Evolutionary conservation across 2,329 filamentous ascomycete species (phyloP), one percentile per base, ranked within the genome.

Genomic region (Curvularia verruculosa): DNA sequence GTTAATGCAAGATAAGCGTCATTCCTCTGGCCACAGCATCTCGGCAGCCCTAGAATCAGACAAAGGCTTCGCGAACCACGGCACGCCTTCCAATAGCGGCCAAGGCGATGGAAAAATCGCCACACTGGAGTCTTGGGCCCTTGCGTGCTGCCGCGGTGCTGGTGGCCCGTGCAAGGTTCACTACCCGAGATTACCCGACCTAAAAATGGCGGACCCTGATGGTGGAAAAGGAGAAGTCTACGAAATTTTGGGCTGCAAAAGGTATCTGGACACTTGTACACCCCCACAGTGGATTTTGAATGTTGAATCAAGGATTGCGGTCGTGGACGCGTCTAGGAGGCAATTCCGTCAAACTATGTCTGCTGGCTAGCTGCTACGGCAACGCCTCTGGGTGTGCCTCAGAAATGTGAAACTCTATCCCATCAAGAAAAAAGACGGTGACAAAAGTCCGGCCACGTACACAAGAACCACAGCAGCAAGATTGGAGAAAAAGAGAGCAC

Each of bases 231-330:
- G 54, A 57, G 57, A 59, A 53, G 44, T 26, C n/a, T 49, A 40
- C 31, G 50, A 57, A 37, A 54, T 45, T 53, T n/a, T 54, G 50
- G 37, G 52, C 59, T 65, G 49, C 50, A 67, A 63, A 52, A 56
- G 56, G 64, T 58, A 63, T 65, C 60, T 69, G 62, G 50, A 63
- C 65, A 64, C 61, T 61, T 63, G 62, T 59, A 49, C 61, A 58
- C 57, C 50, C 58, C 64, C 66, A 65, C 59, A 62, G 49, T 52
- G 63, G 56, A 45, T 60, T 51, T 56, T 58, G 26, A 56, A 50
- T 51, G 50, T 54, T 52, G 54, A 63, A 57, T 53, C 41, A 46
- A 52, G 43, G 41, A 48, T 18, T 54, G 36, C 41, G 45, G 50
- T 55, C 47, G 58, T 60, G 54, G 50, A 56, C 47, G 58, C 61